phyloP scores from a whole-genome alignment of 495 filamentous ascomycete species.

The Hyaloscypha variabilis region DNA sequence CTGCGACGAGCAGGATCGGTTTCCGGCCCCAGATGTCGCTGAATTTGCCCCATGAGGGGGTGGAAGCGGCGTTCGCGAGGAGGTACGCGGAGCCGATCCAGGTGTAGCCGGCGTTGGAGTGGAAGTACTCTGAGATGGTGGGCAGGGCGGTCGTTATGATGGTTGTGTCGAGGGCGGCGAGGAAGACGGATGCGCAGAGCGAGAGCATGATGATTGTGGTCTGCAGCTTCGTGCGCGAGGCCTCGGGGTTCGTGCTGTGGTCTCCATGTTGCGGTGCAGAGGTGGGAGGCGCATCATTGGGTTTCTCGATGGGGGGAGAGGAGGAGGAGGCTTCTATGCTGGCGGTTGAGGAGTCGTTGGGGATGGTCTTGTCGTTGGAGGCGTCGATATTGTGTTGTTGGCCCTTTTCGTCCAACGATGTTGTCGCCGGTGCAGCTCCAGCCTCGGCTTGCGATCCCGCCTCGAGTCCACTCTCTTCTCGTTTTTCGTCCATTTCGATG shows the following conservation, averaged over 20 bases:
- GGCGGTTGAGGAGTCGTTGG: neutral
- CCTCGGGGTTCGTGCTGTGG: conserved; percentile 21
- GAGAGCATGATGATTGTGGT: conserved; percentile 35
- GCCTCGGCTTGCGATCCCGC: no score
- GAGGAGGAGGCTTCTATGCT: conserved; percentile 3
- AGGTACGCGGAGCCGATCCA: conserved; percentile 78
- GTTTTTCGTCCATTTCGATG: neutral
- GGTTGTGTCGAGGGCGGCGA: conserved; percentile 56
- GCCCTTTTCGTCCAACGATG: conserved; percentile 13
- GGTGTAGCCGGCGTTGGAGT: conserved; percentile 66
- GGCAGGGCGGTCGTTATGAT: conserved; percentile 57
- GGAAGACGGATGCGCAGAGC: conserved; percentile 53
- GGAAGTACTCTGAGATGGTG: conserved; percentile 64
- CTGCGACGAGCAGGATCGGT: conserved; percentile 72
- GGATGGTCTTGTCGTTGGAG: neutral
- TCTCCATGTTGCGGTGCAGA: neutral
- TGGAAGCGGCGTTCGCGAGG: conserved; percentile 67
- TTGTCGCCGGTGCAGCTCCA: neutral
- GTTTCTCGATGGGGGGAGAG: neutral
- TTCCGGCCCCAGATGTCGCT: conserved; percentile 89
- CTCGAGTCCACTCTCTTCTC: no score
- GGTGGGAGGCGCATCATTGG: neutral
- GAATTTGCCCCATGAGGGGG: conserved; percentile 81
- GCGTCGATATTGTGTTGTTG: neutral
- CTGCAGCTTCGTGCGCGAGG: conserved; percentile 27